Evolutionary conservation across 2,329 filamentous ascomycete genomes (phyloP).

Genomic region (Chrysoporthe puriensis): DNA sequence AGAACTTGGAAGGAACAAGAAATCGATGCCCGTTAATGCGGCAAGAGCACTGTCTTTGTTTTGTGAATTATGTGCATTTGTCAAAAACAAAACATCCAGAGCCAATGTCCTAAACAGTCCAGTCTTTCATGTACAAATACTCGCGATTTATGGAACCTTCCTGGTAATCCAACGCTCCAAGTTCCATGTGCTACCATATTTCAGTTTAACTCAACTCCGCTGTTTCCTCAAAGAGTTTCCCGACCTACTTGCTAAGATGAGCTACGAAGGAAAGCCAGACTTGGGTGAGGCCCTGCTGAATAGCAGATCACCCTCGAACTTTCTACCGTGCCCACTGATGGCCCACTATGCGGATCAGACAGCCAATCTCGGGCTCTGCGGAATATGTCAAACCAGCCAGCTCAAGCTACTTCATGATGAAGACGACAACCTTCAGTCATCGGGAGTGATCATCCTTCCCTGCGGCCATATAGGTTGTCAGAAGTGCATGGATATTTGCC

Average conservation of each 20-base stretch:
- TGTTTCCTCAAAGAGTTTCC: neutral
- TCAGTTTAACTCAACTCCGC: neutral
- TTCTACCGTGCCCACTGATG: conserved; percentile 20
- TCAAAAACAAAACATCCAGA: neutral
- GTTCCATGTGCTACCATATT: neutral
- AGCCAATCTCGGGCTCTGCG: conserved; percentile 8
- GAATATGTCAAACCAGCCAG: conserved; percentile 19
- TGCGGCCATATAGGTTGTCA: conserved; percentile 24
- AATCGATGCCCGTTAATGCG: too few relatives aligned
- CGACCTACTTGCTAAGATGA: neutral
- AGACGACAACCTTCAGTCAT: neutral
- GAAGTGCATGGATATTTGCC: conserved; percentile 11
- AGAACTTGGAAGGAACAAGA: too few relatives aligned
- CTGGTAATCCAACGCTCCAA: neutral
- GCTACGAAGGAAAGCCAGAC: too few relatives aligned
- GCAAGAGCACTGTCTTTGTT: neutral
- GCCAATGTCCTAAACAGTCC: neutral
- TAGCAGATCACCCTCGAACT: conserved; percentile 12
- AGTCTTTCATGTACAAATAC: neutral
- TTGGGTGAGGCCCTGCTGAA: conserved; percentile 18
- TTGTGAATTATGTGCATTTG: neutral
- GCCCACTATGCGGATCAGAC: conserved; percentile 8
- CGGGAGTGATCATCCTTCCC: conserved; percentile 12
- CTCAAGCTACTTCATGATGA: conserved; percentile 5
- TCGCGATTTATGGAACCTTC: neutral